A percentile compares a stretch with the other conserved stretches of the same genome.
phyloP scores from a whole-genome alignment of 495 filamentous ascomycete species.

The Massariosphaeria phaeospora region DNA sequence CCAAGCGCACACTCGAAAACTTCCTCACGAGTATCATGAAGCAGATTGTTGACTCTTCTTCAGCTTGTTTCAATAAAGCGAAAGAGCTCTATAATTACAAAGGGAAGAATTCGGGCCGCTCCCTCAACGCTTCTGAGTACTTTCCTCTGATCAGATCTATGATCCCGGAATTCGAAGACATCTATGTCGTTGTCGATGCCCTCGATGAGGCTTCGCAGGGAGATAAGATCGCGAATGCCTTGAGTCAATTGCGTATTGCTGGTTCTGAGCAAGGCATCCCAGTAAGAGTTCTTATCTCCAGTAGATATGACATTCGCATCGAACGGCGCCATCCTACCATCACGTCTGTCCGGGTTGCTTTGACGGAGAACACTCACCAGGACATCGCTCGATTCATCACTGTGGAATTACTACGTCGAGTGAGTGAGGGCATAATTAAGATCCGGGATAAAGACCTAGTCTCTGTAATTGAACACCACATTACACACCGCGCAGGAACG shows the following conservation, averaged over 20 bases:
- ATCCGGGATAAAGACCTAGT: background rate
- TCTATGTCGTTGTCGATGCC: conserved; percentile 1
- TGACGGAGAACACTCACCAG: background rate
- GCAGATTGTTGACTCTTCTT: background rate
- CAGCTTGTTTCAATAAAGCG: conserved; percentile 1
- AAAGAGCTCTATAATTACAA: conserved; percentile 2
- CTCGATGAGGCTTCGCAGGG: background rate
- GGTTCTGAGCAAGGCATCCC: background rate
- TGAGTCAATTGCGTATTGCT: background rate
- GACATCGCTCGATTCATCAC: background rate
- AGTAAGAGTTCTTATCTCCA: background rate
- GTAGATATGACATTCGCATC: background rate
- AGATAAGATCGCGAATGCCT: background rate
- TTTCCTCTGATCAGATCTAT: background rate
- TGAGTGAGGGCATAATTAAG: background rate
- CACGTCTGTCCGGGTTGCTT: background rate
- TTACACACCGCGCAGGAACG: background rate
- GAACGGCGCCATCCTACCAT: background rate
- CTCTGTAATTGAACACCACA: background rate
- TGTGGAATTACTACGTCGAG: background rate
- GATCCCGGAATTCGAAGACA: background rate
- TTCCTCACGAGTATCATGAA: background rate
- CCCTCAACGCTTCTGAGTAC: conserved; percentile 2
- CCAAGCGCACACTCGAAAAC: background rate
- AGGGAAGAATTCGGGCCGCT: background rate